Evolutionary conservation across 2,329 filamentous ascomycete genomes (phyloP).

Genomic region (Cladorrhinum sp.): DNA sequence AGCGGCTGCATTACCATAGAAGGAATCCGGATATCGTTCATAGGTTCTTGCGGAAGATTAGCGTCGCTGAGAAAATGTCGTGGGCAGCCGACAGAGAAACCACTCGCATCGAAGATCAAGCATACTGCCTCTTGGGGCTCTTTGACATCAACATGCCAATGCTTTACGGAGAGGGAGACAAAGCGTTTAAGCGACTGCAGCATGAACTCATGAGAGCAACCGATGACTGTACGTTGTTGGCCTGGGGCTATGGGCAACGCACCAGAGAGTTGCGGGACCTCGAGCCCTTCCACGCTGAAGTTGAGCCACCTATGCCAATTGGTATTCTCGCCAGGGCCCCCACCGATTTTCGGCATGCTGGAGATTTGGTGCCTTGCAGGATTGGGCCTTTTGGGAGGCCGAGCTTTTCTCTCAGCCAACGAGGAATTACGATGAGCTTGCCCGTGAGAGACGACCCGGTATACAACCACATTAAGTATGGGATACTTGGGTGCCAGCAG

Average conservation of each 20-base stretch:
- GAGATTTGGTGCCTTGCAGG: not conserved
- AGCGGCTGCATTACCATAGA: conserved; percentile 2
- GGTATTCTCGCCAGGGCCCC: not conserved
- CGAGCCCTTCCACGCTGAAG: no score
- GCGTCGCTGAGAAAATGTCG: conserved; percentile 15
- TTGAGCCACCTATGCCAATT: not conserved
- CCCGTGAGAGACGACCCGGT: not conserved
- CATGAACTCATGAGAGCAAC: not conserved
- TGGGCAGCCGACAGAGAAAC: not conserved
- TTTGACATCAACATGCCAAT: conserved; percentile 6
- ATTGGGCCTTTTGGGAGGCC: not conserved
- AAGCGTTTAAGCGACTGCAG: not conserved
- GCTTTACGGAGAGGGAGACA: not conserved
- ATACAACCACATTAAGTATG: not conserved
- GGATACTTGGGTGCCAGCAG: not conserved
- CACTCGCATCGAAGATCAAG: not conserved
- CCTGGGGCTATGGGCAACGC: not conserved
- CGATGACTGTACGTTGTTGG: not conserved
- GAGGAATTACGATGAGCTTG: not conserved
- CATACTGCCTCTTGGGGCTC: not conserved
- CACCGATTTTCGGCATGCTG: not conserved
- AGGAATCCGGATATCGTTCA: conserved; percentile 1
- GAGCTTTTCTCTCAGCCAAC: not conserved
- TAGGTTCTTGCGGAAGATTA: not conserved
- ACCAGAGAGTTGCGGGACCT: not conserved